Percentiles rank a stretch among this genome's conserved stretches.
These are phyloP conservation scores for Coleophoma eucalyptorum DNA, from an alignment of 2,329 filamentous ascomycete species.

Conservation along the genomic window DNA sequence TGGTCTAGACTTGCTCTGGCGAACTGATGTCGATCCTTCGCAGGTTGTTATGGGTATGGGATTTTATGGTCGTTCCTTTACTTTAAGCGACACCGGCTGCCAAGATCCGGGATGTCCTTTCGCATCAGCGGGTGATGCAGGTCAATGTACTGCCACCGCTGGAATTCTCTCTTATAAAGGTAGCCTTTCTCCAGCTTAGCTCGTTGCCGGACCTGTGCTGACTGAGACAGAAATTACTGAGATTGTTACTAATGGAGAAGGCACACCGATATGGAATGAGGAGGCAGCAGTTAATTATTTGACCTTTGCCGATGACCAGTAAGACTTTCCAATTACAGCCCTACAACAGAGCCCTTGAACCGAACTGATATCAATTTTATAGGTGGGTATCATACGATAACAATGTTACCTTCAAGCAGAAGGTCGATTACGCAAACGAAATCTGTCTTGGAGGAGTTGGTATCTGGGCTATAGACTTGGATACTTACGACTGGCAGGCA, in stretches of 20 bases:
- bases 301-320: slow-evolving; percentile 29
- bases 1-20: slow-evolving; percentile 40
- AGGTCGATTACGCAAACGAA: slow-evolving; percentile 28
- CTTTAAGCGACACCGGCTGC: slow-evolving; percentile 14
- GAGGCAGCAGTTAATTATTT: slow-evolving; percentile 28
- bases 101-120: slow-evolving; percentile 16
- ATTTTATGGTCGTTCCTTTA: slow-evolving; percentile 38
- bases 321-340: too few relatives aligned
- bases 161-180: slow-evolving; percentile 12
- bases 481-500: slow-evolving; percentile 8
- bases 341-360: too few relatives aligned
- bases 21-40: slow-evolving; percentile 32
- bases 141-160: background rate
- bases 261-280: slow-evolving; percentile 9
- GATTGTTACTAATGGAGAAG: background rate
- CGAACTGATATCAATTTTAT: too few relatives aligned
- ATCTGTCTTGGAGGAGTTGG: slow-evolving; percentile 27
- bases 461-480: slow-evolving; percentile 30
- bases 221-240: background rate
- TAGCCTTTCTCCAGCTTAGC: background rate
- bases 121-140: background rate
- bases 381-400: slow-evolving; percentile 38
- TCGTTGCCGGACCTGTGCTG: background rate
- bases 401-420: slow-evolving; percentile 27
- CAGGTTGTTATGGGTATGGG: slow-evolving; percentile 41